A percentile compares a stretch with the other conserved stretches of the same genome.
Conservation (phyloP, 345 rosid species). For the Euphorbia peplus region DNA sequence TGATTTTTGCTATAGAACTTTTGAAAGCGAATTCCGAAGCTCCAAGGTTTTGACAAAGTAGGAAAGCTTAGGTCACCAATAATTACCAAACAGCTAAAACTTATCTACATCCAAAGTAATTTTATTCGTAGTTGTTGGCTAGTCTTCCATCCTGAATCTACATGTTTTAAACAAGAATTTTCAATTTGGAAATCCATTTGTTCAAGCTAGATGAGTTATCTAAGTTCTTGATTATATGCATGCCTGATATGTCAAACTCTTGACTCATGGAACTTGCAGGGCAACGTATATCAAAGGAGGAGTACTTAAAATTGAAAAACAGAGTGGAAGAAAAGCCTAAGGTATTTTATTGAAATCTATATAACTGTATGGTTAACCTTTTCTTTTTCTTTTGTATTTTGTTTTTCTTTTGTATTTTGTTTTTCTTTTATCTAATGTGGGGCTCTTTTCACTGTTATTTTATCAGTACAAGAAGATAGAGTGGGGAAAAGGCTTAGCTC, state of each 20-base stretch:
- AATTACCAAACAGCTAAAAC: background rate
- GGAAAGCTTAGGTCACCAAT: background rate
- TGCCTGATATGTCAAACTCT: constrained; percentile 4
- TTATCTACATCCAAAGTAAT: background rate
- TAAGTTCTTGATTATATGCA: background rate
- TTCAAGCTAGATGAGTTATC: background rate
- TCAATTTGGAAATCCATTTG: background rate
- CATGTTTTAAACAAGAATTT: background rate
- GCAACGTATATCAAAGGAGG: constrained; percentile 65
- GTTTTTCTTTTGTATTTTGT: background rate
- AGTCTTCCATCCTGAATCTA: background rate
- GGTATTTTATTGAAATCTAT: constrained; percentile 33
- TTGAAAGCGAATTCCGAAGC: background rate
- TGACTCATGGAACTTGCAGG: constrained; percentile 42
- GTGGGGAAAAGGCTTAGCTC: constrained; percentile 99
- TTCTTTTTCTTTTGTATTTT: background rate
- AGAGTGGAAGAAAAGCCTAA: constrained; percentile 70
- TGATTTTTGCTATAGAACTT: background rate
- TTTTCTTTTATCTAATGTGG: background rate
- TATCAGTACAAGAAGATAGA: constrained; percentile 74
- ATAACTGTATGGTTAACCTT: background rate
- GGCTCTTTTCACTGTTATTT: background rate
- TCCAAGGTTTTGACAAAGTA: background rate
- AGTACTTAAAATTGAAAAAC: constrained; percentile 48
- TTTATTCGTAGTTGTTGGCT: background rate